Percentiles rank a stretch among this genome's conserved stretches.
These are phyloP conservation scores for Drosera spatulata DNA, from an alignment of 179 eudicot genomes.

Conservation along the genomic window DNA sequence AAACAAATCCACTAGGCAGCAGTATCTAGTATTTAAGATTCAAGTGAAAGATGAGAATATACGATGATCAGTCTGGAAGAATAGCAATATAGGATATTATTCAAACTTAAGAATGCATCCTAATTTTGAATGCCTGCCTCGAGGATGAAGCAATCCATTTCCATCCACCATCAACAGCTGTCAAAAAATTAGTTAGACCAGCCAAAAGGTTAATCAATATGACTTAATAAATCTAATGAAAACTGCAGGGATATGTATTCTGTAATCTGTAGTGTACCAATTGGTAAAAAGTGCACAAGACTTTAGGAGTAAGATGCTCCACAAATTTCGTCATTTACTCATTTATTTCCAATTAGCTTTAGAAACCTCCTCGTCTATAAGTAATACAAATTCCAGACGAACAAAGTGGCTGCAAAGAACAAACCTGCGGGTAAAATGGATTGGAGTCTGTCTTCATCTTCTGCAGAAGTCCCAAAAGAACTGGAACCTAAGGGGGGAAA, in stretches of 20 bases:
- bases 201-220: too few species aligned
- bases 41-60: not conserved
- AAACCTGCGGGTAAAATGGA: slow-evolving; percentile 86
- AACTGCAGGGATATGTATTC: not conserved
- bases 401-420: slow-evolving; percentile 4
- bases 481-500: slow-evolving; percentile 42
- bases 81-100: too few species aligned
- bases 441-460: slow-evolving; percentile 58
- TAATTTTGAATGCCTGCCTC: slow-evolving; percentile 46
- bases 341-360: too few species aligned
- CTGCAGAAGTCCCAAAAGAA: slow-evolving; percentile 60
- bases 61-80: too few species aligned
- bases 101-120: not conserved
- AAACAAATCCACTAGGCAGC: too few species aligned
- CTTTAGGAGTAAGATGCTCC: too few species aligned
- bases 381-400: not conserved
- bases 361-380: too few species aligned
- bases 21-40: not conserved
- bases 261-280: too few species aligned
- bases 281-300: too few species aligned
- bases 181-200: not conserved
- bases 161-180: slow-evolving; percentile 98
- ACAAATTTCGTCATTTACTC: too few species aligned
- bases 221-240: not conserved
- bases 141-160: slow-evolving; percentile 95